A percentile compares a stretch with the other conserved stretches of the same genome.
phyloP scores from a whole-genome alignment of 225 moss, liverwort and hornwort species.

The Rhytidiadelphus loreus region DNA sequence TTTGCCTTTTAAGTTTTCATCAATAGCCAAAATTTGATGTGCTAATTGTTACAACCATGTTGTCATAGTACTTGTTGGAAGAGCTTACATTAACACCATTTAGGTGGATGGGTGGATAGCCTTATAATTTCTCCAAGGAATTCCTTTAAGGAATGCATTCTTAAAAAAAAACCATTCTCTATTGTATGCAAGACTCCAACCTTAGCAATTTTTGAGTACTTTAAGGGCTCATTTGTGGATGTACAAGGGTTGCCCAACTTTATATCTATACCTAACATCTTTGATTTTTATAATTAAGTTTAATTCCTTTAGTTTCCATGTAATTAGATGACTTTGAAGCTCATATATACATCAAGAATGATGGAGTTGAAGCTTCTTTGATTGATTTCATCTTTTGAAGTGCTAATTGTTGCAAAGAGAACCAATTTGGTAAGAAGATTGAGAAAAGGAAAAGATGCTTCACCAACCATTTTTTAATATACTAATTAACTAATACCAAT shows the following conservation, averaged over 20 bases:
- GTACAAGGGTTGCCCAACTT: fast-evolving
- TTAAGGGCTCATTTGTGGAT: background rate
- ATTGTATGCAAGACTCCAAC: too few species aligned
- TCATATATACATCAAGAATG: background rate
- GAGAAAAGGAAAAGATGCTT: background rate
- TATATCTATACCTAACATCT: background rate
- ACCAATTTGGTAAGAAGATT: background rate
- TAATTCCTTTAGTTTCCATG: background rate
- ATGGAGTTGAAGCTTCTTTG: background rate
- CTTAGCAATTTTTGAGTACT: background rate
- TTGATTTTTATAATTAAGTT: background rate
- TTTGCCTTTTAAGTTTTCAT: too few species aligned
- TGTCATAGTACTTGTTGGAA: too few species aligned
- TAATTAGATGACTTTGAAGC: background rate
- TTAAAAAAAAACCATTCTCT: too few species aligned
- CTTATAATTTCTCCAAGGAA: too few species aligned
- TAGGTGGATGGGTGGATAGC: too few species aligned
- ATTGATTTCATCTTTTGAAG: background rate
- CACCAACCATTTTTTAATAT: too few species aligned
- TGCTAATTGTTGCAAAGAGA: background rate
- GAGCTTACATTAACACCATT: too few species aligned
- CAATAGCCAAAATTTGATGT: too few species aligned
- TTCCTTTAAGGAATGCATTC: too few species aligned
- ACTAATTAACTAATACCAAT: too few species aligned
- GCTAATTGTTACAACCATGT: too few species aligned